A percentile compares a stretch with the other conserved stretches of the same genome.
Conservation (phyloP, 768 basidiomycete species). For the Leccinum boreale region DNA sequence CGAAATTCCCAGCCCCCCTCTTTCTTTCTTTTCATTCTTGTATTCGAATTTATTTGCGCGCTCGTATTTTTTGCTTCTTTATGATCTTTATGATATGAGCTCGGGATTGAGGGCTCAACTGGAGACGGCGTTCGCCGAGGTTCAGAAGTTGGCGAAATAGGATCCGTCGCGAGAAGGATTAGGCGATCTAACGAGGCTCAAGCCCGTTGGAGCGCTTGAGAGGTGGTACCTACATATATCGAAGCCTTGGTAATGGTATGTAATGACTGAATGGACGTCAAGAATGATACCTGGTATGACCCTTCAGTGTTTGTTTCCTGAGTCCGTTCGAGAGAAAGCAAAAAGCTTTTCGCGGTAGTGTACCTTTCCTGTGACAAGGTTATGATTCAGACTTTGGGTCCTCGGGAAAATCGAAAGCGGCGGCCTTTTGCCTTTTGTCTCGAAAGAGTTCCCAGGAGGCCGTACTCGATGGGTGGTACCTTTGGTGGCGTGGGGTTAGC, state of each 20-base stretch:
- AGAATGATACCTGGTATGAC: constrained; percentile 49
- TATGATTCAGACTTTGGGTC: constrained; percentile 65
- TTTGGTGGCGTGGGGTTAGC: constrained; percentile 57
- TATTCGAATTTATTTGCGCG: not conserved
- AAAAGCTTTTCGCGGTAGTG: constrained; percentile 80
- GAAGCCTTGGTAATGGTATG: constrained; percentile 32
- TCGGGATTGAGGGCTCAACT: constrained; percentile 34
- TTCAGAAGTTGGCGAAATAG: constrained; percentile 16
- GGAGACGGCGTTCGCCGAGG: constrained; percentile 47
- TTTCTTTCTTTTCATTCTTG: not conserved
- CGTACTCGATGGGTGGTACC: constrained; percentile 67
- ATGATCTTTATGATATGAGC: constrained; percentile 19
- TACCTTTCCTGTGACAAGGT: constrained; percentile 48
- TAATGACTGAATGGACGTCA: constrained; percentile 17
- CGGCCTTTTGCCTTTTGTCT: constrained; percentile 80
- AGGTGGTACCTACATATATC: constrained; percentile 39
- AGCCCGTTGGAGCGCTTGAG: constrained; percentile 26
- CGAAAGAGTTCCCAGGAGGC: constrained; percentile 68
- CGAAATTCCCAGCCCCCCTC: not conserved
- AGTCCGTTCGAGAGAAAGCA: constrained; percentile 80
- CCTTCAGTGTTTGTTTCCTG: constrained; percentile 59
- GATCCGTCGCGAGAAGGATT: constrained; percentile 1
- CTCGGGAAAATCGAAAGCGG: constrained; percentile 75
- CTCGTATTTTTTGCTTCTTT: not conserved
- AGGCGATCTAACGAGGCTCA: constrained; percentile 19